Conservation (phyloP, 2,329 filamentous ascomycete species). For the Diaporthe sp. region DNA sequence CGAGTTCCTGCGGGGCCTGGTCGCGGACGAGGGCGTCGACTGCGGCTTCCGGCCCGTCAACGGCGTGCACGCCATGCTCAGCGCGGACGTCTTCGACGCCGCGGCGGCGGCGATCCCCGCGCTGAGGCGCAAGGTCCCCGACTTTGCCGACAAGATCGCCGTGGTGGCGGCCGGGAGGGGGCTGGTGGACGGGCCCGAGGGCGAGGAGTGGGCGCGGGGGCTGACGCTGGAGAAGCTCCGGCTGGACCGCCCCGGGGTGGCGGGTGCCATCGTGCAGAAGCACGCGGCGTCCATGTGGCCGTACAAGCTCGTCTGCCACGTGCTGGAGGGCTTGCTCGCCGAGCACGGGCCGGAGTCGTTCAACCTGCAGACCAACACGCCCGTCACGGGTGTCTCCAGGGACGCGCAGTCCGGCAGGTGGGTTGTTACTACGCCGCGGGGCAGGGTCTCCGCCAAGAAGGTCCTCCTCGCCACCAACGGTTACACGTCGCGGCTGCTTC, state of each 20-base stretch:
- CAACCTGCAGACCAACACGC: conserved; percentile 83
- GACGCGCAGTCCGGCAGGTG: conserved; percentile 56
- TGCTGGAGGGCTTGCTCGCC: conserved; percentile 72
- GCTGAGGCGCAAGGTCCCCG: conserved; percentile 66
- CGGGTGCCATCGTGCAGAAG: conserved; percentile 75
- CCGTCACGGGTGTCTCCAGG: conserved; percentile 64
- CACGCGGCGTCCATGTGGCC: conserved; percentile 82
- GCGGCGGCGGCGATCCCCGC: conserved; percentile 65
- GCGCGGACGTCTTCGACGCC: conserved; percentile 65
- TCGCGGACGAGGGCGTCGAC: conserved; percentile 69
- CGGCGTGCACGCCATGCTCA: conserved; percentile 76
- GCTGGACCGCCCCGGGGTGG: conserved; percentile 61
- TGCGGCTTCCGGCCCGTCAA: conserved; percentile 78
- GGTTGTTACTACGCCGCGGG: conserved; percentile 77
- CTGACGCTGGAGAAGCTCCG: conserved; percentile 65
- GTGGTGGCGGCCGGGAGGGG: conserved; percentile 48
- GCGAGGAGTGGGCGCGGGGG: conserved; percentile 45
- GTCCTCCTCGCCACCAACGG: conserved; percentile 87
- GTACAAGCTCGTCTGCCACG: conserved; percentile 84
- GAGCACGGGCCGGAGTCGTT: conserved; percentile 60
- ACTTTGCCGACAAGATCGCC: conserved; percentile 66
- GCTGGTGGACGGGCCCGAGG: conserved; percentile 40
- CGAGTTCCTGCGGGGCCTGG: conserved; percentile 69
- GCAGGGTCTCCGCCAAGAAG: conserved; percentile 71
- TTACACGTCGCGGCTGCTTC: conserved; percentile 84